These are phyloP conservation scores for Coemansia reversa DNA, from an alignment of 192 early-diverging fungal species.

Conservation along the genomic window DNA sequence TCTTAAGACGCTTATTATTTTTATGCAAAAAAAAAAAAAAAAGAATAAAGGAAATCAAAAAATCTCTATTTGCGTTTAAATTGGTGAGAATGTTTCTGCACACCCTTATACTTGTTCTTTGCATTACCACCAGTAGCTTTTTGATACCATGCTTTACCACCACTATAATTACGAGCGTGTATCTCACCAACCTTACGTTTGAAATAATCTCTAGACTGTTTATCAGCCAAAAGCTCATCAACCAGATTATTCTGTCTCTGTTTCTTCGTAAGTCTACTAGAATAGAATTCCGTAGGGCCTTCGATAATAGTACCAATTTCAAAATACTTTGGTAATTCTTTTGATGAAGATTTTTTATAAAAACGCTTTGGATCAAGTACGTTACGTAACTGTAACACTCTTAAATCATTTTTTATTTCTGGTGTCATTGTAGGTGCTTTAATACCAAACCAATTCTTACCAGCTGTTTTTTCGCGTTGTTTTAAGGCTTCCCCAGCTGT, in stretches of 20 bases:
- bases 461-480: conserved; percentile 33
- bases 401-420: conserved; percentile 87
- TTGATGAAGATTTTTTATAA: conserved; percentile 77
- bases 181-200: conserved; percentile 86
- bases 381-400: conserved; percentile 79
- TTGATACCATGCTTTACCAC: conserved; percentile 42
- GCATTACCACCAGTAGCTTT: conserved; percentile 10
- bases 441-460: conserved; percentile 86
- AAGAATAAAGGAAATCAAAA: not conserved
- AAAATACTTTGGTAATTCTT: conserved; percentile 82
- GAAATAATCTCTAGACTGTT: conserved; percentile 71
- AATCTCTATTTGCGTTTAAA: not conserved
- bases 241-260: conserved; percentile 82
- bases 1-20: not conserved
- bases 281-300: conserved; percentile 84
- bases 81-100: not conserved
- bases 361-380: conserved; percentile 91
- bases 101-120: conserved; percentile 1
- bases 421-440: conserved; percentile 78
- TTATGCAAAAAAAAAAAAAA: not conserved
- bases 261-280: conserved; percentile 80
- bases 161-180: conserved; percentile 55
- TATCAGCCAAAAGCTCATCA: conserved; percentile 84
- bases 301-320: conserved; percentile 92
- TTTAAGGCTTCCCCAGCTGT: conserved; percentile 15